These are phyloP conservation scores for Silene latifolia DNA, from an alignment of 148 eudicot species.

Conservation along the genomic window DNA sequence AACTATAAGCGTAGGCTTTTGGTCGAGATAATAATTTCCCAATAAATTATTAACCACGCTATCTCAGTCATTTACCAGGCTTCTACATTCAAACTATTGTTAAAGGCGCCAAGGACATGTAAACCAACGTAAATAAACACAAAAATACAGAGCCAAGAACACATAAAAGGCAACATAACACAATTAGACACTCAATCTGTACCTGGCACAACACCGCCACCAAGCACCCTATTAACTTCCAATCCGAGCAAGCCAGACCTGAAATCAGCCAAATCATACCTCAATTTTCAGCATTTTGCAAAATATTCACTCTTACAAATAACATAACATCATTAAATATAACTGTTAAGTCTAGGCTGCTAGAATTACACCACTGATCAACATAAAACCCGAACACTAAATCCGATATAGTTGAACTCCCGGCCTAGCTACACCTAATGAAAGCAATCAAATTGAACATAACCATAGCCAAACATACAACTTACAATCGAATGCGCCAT, in stretches of 20 bases:
- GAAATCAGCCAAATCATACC: conserved; percentile 20
- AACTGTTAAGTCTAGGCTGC: too few species aligned
- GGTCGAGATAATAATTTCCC: not conserved
- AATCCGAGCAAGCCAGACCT: conserved; percentile 73
- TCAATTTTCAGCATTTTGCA: not conserved
- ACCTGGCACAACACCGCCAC: conserved; percentile 98
- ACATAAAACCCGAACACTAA: too few species aligned
- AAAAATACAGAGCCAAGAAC: not conserved
- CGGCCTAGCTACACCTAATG: not conserved
- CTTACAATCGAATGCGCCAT: conserved; percentile 90
- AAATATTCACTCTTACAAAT: not conserved
- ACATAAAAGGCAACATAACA: not conserved
- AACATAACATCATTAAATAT: too few species aligned
- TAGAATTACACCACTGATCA: too few species aligned
- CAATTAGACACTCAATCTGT: conserved; percentile 2
- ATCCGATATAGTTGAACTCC: too few species aligned
- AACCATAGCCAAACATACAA: conserved; percentile 6
- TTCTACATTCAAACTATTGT: not conserved
- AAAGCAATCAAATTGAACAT: not conserved
- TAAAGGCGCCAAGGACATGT: not conserved
- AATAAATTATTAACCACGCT: not conserved
- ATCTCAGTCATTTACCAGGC: not conserved
- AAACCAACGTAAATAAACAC: not conserved
- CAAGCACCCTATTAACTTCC: conserved; percentile 90
- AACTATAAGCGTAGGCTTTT: not conserved